Evolutionary conservation across 768 basidiomycete species (phyloP).

Genomic region (Amanita phalloides): DNA sequence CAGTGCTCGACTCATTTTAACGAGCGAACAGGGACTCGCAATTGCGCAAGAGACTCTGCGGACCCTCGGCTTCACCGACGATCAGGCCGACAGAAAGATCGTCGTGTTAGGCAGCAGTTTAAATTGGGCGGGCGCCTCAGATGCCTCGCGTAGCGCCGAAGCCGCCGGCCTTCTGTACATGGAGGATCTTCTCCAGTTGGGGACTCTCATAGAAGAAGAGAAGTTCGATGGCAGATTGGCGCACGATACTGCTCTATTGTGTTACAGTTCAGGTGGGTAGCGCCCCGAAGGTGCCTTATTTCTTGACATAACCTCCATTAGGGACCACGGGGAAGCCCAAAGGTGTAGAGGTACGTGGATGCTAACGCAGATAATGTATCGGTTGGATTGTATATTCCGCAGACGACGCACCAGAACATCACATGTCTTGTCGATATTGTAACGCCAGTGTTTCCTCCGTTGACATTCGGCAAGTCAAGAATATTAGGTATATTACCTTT

Average conservation of each 20-base stretch:
- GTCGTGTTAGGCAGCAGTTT: constrained; percentile 43
- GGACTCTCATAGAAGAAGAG: constrained; percentile 41
- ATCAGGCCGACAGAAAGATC: constrained; percentile 41
- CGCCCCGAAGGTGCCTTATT: neutral
- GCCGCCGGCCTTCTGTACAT: constrained; percentile 25
- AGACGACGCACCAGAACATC: constrained; percentile 65
- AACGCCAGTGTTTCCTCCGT: constrained; percentile 27
- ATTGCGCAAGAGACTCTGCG: constrained; percentile 49
- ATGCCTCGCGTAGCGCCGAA: constrained; percentile 14
- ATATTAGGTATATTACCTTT: constrained; percentile 58
- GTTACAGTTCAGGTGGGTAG: constrained; percentile 38
- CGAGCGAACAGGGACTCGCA: constrained; percentile 48
- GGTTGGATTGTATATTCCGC: neutral
- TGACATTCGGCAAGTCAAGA: constrained; percentile 31
- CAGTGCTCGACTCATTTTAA: constrained; percentile 50
- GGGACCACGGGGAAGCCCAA: constrained; percentile 79
- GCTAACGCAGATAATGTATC: neutral
- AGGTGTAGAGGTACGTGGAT: constrained; percentile 36
- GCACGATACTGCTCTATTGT: constrained; percentile 53
- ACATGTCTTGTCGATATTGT: constrained; percentile 47
- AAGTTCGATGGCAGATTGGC: constrained; percentile 39
- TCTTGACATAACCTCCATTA: constrained; percentile 12
- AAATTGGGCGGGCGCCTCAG: constrained; percentile 33
- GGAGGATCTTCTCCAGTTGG: constrained; percentile 39
- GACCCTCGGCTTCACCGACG: constrained; percentile 31